Evolutionary conservation across 2,329 filamentous ascomycete genomes (phyloP), one percentile per base, ranked within the genome.

Genomic region (Curvularia eragrostidis): DNA sequence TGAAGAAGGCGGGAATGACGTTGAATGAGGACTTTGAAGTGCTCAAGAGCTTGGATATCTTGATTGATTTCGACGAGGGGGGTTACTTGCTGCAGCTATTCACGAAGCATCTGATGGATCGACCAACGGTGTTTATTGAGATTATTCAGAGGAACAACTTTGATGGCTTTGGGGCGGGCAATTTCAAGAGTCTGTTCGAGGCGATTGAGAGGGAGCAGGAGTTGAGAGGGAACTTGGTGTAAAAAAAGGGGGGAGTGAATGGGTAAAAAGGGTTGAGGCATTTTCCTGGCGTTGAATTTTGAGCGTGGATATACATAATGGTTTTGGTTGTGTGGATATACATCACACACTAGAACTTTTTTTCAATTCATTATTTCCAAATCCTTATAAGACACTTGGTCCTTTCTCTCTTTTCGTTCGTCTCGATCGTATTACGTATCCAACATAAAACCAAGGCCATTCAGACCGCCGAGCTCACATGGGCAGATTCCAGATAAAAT

Each of bases 151-250:
- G 93, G 56, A 89, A 96, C 69, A 88, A 92, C 63, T 97, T 97
- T 76, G 88, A 90, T 30, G 94, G 94, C 0, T 97, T 97, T 68
- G 93, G 94, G 3, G 94, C 93, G 0, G 94, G 94, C 1, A 98
- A 97, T 78, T 97, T 97, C 81, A 97, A 93, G 86, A 93, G 89
- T 60, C 72, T 97, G 68, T 97, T 97, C 71, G 93, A 97, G 82
- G 93, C 94, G 2, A 96, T 97, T 75, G 94, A 97, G 84, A 83
- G 93, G 49, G 93, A 97, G 78, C 94, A 97, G 82, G 92, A 87
- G 44, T 83, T 90, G 76, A 83, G 93, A 54, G 93, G 94, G 1
- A 97, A 97, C 74, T 75, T 97, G 78, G 54, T 75, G 1, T 76
- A 38, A 34, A 34, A 5, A 66, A 18, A 1, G 24, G 5, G 8